Percentiles rank a stretch among this genome's conserved stretches.
phyloP scores from a whole-genome alignment of 345 rosid species.

The Microthlaspi erraticum region DNA sequence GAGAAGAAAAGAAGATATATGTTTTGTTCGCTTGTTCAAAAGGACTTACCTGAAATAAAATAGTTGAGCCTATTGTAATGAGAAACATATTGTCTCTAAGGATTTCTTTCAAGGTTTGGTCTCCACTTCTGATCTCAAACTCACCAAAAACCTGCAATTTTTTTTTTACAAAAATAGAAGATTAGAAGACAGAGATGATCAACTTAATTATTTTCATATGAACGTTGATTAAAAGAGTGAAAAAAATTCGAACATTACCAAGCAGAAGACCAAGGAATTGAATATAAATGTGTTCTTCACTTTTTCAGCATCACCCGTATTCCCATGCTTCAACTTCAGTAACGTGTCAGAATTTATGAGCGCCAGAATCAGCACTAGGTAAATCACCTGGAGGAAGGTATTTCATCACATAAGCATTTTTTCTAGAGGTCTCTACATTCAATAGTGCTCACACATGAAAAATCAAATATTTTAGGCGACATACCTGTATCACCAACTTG shows the following conservation, averaged over 20 bases:
- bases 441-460: neutral
- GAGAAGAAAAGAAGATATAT: neutral
- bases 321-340: slow-evolving; percentile 52
- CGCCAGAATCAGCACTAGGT: slow-evolving; percentile 65
- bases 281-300: slow-evolving; percentile 78
- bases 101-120: slow-evolving; percentile 62
- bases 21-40: neutral
- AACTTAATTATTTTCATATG: neutral
- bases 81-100: slow-evolving; percentile 69
- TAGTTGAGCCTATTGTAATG: slow-evolving; percentile 55
- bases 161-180: neutral
- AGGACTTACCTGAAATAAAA: slow-evolving; percentile 62
- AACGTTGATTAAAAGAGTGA: neutral
- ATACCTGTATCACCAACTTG: slow-evolving; percentile 74
- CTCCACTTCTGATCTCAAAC: slow-evolving; percentile 79
- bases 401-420: slow-evolving; percentile 19
- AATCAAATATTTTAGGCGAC: neutral
- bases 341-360: slow-evolving; percentile 55
- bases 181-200: slow-evolving; percentile 2
- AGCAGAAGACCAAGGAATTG: slow-evolving; percentile 68
- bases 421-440: neutral
- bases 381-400: slow-evolving; percentile 55
- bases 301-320: slow-evolving; percentile 47
- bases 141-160: slow-evolving; percentile 62
- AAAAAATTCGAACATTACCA: slow-evolving; percentile 52